A percentile compares a stretch with the other conserved stretches of the same genome.
Evolutionary conservation across 768 basidiomycete genomes (phyloP).

Genomic region (Solioccasus polychromus): DNA sequence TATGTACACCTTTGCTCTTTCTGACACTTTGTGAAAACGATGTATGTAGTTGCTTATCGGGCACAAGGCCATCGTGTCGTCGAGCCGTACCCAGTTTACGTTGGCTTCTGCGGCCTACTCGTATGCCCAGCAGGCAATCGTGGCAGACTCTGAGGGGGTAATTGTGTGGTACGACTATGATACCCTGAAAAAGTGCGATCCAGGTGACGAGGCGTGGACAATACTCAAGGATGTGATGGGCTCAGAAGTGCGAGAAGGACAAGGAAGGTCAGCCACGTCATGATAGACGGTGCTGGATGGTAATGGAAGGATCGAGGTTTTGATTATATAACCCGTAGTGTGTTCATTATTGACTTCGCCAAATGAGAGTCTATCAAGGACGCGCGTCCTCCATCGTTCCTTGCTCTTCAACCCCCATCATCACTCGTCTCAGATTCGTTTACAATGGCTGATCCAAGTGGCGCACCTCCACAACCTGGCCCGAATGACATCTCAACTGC

Average conservation of each 20-base stretch:
- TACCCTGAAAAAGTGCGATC: constrained; percentile 57
- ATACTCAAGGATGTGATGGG: constrained; percentile 25
- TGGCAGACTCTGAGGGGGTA: constrained; percentile 60
- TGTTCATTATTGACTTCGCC: constrained; percentile 10
- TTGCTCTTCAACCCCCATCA: constrained; percentile 13
- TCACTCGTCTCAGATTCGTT: constrained; percentile 5
- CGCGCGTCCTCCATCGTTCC: constrained; percentile 29
- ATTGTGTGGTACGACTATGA: constrained; percentile 83
- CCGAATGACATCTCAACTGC: constrained; percentile 92
- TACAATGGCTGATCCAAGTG: constrained; percentile 77
- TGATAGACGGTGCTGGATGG: constrained; percentile 8
- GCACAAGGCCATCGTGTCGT: constrained; percentile 46
- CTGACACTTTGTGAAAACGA: constrained; percentile 1
- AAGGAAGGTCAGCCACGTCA: neutral
- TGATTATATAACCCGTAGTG: constrained; percentile 15
- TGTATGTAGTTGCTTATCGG: constrained; percentile 56
- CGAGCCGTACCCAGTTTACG: constrained; percentile 44
- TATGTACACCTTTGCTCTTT: constrained; percentile 31
- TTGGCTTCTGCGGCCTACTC: constrained; percentile 61
- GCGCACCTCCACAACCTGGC: constrained; percentile 78
- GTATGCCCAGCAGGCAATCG: constrained; percentile 56
- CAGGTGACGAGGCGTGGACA: constrained; percentile 47
- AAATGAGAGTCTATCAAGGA: constrained; percentile 11
- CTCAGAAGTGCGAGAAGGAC: constrained; percentile 18
- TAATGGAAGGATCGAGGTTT: constrained; percentile 11